These are phyloP conservation scores for Closterium sp. DNA, from an alignment of 139 green algal genomes.

Conservation along the genomic window DNA sequence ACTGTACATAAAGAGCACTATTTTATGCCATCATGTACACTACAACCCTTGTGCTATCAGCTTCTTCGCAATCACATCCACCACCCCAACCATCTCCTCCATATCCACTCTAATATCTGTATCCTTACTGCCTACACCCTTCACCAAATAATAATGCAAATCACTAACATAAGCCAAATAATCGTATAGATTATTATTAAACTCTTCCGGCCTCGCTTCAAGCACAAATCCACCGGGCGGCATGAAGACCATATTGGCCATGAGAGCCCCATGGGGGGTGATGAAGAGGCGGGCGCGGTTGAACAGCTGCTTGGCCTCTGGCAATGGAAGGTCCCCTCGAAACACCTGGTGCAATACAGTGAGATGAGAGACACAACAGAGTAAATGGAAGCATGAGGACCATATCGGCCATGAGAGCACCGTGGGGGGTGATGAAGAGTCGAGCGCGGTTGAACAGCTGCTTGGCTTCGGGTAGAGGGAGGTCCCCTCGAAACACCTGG, in stretches of 20 bases:
- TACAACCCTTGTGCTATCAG: too few species aligned
- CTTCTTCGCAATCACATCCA: too few species aligned
- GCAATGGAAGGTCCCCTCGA: too few species aligned
- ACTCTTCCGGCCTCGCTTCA: background rate
- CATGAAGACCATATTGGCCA: background rate
- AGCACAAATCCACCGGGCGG: background rate
- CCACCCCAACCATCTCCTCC: background rate
- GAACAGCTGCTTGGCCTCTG: background rate
- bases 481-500: too few species aligned
- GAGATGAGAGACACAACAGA: too few species aligned
- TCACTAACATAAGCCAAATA: background rate
- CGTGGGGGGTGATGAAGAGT: background rate
- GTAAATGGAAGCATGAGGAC: too few species aligned
- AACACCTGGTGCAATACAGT: too few species aligned
- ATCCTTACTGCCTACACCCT: background rate
- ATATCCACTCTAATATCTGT: background rate
- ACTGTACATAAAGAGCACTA: too few species aligned
- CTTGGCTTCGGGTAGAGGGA: background rate
- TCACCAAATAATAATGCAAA: background rate
- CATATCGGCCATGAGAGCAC: background rate
- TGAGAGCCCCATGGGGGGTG: background rate
- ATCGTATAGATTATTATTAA: background rate
- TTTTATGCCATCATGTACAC: too few species aligned
- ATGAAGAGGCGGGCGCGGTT: background rate
- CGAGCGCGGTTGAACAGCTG: background rate